A percentile compares a stretch with the other conserved stretches of the same genome.
These are phyloP conservation scores for Pseudozyma hubeiensis DNA, from an alignment of 1,284 basidiomycete species.

Conservation along the genomic window DNA sequence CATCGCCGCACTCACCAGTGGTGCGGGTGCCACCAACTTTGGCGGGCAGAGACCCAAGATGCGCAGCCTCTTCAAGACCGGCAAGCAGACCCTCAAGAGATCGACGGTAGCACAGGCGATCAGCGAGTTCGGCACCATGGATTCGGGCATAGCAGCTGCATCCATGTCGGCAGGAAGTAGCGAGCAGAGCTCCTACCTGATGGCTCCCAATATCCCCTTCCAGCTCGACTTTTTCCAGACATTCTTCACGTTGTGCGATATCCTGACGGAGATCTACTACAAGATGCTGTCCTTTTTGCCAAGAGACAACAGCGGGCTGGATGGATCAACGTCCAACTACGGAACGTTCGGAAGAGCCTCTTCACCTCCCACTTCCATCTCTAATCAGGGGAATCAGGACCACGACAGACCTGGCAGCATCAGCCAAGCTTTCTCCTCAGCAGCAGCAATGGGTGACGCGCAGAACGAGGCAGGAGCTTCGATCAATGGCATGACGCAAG, in stretches of 20 bases:
- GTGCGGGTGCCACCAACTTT: conserved; percentile 13
- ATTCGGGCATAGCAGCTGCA: conserved; percentile 23
- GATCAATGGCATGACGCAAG: conserved; percentile 39
- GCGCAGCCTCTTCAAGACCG: conserved; percentile 52
- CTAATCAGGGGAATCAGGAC: conserved; percentile 11
- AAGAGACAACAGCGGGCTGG: conserved; percentile 4
- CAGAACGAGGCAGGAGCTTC: conserved; percentile 1
- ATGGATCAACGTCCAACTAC: background rate
- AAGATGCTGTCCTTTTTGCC: conserved; percentile 50
- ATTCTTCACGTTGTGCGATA: conserved; percentile 59
- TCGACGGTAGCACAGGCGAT: conserved; percentile 40
- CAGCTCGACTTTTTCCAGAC: conserved; percentile 57
- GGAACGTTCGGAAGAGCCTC: conserved; percentile 11
- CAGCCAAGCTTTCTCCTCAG: conserved; percentile 16
- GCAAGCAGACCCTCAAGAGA: conserved; percentile 35
- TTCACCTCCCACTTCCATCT: conserved; percentile 20
- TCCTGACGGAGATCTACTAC: conserved; percentile 57
- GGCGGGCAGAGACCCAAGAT: conserved; percentile 42
- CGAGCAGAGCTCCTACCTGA: conserved; percentile 77
- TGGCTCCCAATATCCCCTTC: conserved; percentile 75
- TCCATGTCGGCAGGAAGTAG: conserved; percentile 10
- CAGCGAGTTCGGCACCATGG: conserved; percentile 38
- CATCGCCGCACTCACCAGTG: conserved; percentile 26
- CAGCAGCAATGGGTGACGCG: background rate
- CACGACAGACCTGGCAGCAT: conserved; percentile 23